These are phyloP conservation scores for Lathyrus aphaca DNA, from an alignment of 306 rosid genomes.

Conservation along the genomic window DNA sequence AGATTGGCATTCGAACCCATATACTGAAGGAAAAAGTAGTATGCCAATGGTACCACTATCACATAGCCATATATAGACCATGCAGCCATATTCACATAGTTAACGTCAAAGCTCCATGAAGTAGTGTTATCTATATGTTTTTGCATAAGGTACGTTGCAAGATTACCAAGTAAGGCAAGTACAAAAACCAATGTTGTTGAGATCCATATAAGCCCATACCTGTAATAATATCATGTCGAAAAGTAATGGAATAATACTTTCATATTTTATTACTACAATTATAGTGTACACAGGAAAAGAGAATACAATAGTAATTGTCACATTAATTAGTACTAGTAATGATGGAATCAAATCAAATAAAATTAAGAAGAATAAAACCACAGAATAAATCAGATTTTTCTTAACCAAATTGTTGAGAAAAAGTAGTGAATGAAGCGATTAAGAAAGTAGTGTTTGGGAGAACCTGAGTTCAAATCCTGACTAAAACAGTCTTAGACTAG, in stretches of 20 bases:
- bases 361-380: background rate
- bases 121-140: conserved; percentile 51
- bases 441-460: no score
- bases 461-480: no score
- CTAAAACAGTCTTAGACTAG: no score
- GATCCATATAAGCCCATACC: conserved; percentile 94
- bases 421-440: no score
- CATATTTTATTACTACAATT: background rate
- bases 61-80: conserved; percentile 79
- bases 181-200: conserved; percentile 88
- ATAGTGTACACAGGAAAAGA: background rate
- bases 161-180: conserved; percentile 87
- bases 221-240: conserved; percentile 30
- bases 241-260: background rate
- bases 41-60: conserved; percentile 79
- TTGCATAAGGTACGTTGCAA: conserved; percentile 84
- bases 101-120: conserved; percentile 82
- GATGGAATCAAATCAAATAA: background rate
- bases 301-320: background rate
- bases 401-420: no score
- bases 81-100: conserved; percentile 80
- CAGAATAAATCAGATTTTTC: background rate
- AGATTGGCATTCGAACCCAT: conserved; percentile 81
- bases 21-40: conserved; percentile 81
- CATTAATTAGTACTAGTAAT: background rate